Evolutionary conservation across 2,329 filamentous ascomycete species (phyloP), one percentile per base, ranked within the genome.

Genomic region (Diaporthe sp.): DNA sequence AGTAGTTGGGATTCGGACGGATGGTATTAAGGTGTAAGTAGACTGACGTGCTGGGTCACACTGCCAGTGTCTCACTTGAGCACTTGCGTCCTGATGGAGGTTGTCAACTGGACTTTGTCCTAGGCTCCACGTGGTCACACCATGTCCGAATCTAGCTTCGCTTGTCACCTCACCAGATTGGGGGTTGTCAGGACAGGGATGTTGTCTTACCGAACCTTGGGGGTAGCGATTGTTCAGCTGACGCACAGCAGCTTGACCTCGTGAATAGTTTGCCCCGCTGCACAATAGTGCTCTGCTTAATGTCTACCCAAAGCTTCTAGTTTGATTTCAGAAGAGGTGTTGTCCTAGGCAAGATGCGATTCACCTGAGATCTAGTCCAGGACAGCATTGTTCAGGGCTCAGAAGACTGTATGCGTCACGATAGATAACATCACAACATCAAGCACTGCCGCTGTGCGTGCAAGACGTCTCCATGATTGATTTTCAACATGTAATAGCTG

Each of bases 61-160:
- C 13, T 17, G 22, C 13, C 7, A 4, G 31, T 69, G 49, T 69
- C 65, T 53, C 46, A 53, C 34, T 37, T 15, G 3, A 51, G 37
- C 37, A 39, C 37, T 39, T 39, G 25, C 37, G 37, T 28, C 7
- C 17, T 55, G 19, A n/a, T 68, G 37, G 37, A 68, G 49, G 65
- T 28, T 68, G 65, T 68, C 65, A 53, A 25, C 22, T 31, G 22
- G 44, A 25, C 28, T 51, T 10, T 15, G 4, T n/a, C 19, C 31
- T 37, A 69, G 49, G n/a, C 31, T 31, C 46, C 65, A 69, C 65
- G 65, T 69, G 65, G 8, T 69, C 65, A 55, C 65, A 69, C 49
- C 65, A 25, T 55, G 46, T 69, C 65, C 65, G 8, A 42, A 69
- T 69, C n/a, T 15, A 69, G 65, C 65, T 55, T 69, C 65, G 65